Conservation (phyloP, 129 eudicot genomes). For the Ambrosia artemisiifolia region DNA sequence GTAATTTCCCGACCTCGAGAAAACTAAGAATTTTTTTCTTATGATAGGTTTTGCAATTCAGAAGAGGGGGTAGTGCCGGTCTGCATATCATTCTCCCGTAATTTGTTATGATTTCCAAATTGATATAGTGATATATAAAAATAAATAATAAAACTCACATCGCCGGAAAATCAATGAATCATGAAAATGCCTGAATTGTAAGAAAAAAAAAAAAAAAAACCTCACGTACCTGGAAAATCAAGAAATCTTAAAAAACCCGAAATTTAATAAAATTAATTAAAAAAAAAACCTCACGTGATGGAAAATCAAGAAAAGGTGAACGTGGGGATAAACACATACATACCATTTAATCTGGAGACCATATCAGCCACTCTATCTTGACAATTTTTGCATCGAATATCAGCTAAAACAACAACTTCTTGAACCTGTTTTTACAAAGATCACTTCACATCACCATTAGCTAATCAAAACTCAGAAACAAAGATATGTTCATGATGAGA, state of each 20-base stretch:
- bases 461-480: neutral
- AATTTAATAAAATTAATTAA: too few relatives aligned
- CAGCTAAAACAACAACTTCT: constrained; percentile 76
- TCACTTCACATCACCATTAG: neutral
- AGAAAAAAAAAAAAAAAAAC: too few relatives aligned
- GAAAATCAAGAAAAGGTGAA: neutral
- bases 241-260: neutral
- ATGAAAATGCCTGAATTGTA: neutral
- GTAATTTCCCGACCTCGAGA: too few relatives aligned
- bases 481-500: neutral
- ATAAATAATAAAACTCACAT: neutral
- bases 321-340: constrained; percentile 1
- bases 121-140: too few relatives aligned
- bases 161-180: constrained; percentile 19
- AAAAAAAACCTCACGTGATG: too few relatives aligned
- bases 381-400: constrained; percentile 59
- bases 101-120: too few relatives aligned
- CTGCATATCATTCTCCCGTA: too few relatives aligned
- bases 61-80: too few relatives aligned
- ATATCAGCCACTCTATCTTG: constrained; percentile 72
- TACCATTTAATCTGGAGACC: constrained; percentile 68
- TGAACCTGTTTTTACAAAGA: constrained; percentile 49
- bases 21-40: too few relatives aligned
- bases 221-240: neutral
- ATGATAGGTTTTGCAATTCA: too few relatives aligned